Evolutionary conservation across 192 early-diverging fungal species (phyloP).

Genomic region (Obelidium mucronatum): DNA sequence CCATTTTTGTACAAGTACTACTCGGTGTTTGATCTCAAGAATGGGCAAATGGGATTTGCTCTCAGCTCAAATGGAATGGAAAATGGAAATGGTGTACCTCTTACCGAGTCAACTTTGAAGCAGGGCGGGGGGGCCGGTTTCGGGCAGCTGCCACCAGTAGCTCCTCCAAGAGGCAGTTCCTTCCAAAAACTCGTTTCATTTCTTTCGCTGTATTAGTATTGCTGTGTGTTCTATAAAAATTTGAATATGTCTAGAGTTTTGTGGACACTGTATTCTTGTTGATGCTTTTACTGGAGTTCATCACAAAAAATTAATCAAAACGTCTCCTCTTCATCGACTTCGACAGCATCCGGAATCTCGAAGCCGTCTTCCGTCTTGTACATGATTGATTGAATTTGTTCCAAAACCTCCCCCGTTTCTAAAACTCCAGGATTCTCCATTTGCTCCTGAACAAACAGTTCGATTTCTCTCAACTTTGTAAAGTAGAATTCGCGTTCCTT

Average conservation of each 20-base stretch:
- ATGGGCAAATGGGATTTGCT: constrained; percentile 16
- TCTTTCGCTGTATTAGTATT: no score
- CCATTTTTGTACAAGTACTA: constrained; percentile 17
- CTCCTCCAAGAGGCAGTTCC: no score
- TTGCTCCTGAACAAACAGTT: constrained; percentile 87
- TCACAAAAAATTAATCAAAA: background rate
- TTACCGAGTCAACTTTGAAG: background rate
- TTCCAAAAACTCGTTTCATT: no score
- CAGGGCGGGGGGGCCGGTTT: no score
- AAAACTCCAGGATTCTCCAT: constrained; percentile 58
- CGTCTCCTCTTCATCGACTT: constrained; percentile 21
- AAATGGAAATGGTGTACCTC: background rate
- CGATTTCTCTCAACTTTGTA: constrained; percentile 93
- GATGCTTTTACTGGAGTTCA: no score
- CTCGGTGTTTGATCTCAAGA: constrained; percentile 1
- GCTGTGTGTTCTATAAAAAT: no score
- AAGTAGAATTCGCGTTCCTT: constrained; percentile 99
- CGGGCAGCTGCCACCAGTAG: no score
- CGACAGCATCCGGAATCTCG: constrained; percentile 69
- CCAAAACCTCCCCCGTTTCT: constrained; percentile 56
- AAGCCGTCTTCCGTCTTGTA: constrained; percentile 90
- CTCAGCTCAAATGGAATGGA: background rate
- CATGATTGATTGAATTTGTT: constrained; percentile 86
- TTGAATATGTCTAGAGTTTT: no score
- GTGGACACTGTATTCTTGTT: no score